Evolutionary conservation across 2,329 filamentous ascomycete species (phyloP).

Genomic region (Colletotrichum simmondsii): DNA sequence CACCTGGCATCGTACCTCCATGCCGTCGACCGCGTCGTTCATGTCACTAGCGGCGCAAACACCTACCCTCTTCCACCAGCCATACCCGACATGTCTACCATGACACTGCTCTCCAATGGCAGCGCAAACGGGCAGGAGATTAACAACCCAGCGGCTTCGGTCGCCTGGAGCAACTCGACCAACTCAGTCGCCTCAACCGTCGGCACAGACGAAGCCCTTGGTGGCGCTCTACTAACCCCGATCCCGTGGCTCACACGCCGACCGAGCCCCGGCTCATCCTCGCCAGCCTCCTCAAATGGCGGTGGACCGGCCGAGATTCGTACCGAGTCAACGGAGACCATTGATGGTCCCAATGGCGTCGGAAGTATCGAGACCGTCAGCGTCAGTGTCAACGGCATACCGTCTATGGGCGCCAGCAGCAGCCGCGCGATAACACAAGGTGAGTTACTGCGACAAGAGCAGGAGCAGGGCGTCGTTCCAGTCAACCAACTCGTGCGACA

Average conservation of each 20-base stretch:
- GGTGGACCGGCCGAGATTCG: constrained; percentile 61
- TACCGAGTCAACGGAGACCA: constrained; percentile 82
- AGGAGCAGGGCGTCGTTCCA: constrained; percentile 82
- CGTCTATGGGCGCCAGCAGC: constrained; percentile 57
- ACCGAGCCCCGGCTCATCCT: constrained; percentile 36
- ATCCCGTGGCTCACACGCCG: constrained; percentile 83
- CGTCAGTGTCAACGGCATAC: constrained; percentile 77
- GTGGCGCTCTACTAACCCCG: constrained; percentile 90
- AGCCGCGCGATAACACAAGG: constrained; percentile 79
- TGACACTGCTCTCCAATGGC: constrained; percentile 70
- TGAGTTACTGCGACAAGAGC: constrained; percentile 86
- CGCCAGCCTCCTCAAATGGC: constrained; percentile 22
- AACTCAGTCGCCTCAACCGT: constrained; percentile 56
- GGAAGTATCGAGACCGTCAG: constrained; percentile 85
- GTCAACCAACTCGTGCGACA: constrained; percentile 66
- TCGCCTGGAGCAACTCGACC: constrained; percentile 61
- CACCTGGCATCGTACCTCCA: constrained; percentile 87
- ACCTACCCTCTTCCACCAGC: constrained; percentile 84
- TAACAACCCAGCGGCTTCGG: constrained; percentile 47
- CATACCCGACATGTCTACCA: constrained; percentile 66
- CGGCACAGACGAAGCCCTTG: constrained; percentile 88
- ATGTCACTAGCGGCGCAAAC: constrained; percentile 84
- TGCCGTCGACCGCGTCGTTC: constrained; percentile 89
- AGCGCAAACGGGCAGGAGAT: constrained; percentile 54
- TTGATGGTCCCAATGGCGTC: constrained; percentile 82